phyloP scores from a whole-genome alignment of 352 stramenopile species.

The Lagenidium sp. region DNA sequence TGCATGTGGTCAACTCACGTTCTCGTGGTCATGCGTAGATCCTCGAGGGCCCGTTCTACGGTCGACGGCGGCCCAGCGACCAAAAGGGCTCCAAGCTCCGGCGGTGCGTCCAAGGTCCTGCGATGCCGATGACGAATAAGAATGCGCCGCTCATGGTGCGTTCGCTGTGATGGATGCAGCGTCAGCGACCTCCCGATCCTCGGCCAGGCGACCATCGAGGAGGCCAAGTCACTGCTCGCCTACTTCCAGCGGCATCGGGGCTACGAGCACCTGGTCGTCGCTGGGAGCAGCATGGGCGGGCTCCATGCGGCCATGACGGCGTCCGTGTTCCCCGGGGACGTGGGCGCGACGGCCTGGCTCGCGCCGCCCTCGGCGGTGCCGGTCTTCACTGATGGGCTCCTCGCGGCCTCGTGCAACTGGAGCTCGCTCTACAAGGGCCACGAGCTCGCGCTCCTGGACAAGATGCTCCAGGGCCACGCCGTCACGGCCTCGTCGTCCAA shows the following conservation, averaged over 20 bases:
- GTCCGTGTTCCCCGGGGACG: constrained; percentile 56
- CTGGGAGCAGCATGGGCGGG: constrained; percentile 68
- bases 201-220: constrained; percentile 73
- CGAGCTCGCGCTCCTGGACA: constrained; percentile 54
- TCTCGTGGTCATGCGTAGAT: too few relatives aligned
- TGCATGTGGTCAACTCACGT: too few relatives aligned
- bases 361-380: constrained; percentile 58
- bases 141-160: background rate
- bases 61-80: constrained; percentile 41
- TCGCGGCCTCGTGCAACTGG: constrained; percentile 76
- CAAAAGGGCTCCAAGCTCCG: constrained; percentile 73
- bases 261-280: constrained; percentile 56
- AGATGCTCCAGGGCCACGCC: constrained; percentile 35
- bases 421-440: constrained; percentile 57
- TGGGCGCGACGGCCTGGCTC: constrained; percentile 59
- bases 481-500: constrained; percentile 5
- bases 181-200: constrained; percentile 67
- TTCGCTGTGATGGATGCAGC: constrained; percentile 10
- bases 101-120: constrained; percentile 17
- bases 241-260: constrained; percentile 41
- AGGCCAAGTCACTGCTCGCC: constrained; percentile 67
- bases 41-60: constrained; percentile 75
- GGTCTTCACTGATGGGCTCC: constrained; percentile 65
- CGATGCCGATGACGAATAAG: background rate
- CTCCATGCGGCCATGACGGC: constrained; percentile 72